A percentile compares a stretch with the other conserved stretches of the same genome.
phyloP scores from a whole-genome alignment of 768 basidiomycete genomes.

The Leccinum longicurvipes region DNA sequence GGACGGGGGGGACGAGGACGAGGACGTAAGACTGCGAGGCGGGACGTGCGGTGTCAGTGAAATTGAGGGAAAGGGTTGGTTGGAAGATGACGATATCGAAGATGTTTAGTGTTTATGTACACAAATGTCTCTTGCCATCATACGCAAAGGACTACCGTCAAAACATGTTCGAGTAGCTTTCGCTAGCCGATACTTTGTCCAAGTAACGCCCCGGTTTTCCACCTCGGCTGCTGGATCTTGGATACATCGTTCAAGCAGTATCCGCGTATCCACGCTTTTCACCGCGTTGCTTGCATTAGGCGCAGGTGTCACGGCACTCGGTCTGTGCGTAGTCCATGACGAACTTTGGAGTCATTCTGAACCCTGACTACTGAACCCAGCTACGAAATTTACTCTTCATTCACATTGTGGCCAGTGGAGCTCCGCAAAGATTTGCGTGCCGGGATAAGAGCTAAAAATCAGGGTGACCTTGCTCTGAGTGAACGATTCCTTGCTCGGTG shows the following conservation, averaged over 20 bases:
- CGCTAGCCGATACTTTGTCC: background rate
- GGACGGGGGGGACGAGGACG: conserved; percentile 26
- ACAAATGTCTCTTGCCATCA: conserved; percentile 8
- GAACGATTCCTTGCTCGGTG: conserved; percentile 54
- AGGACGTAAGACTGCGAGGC: conserved; percentile 29
- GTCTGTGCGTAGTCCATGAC: conserved; percentile 35
- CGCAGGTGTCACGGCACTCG: conserved; percentile 39
- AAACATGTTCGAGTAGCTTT: background rate
- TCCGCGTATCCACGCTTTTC: conserved; percentile 41
- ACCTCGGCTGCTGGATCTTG: conserved; percentile 3
- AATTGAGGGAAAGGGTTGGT: conserved; percentile 42
- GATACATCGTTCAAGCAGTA: conserved; percentile 10
- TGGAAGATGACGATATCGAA: conserved; percentile 60
- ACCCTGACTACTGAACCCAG: conserved; percentile 27
- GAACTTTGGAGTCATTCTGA: background rate
- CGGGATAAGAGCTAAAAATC: conserved; percentile 60
- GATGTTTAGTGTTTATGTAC: conserved; percentile 34
- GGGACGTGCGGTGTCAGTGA: conserved; percentile 22
- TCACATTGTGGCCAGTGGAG: conserved; percentile 66
- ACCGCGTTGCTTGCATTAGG: conserved; percentile 36
- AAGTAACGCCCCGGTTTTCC: conserved; percentile 11
- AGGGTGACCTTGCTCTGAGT: conserved; percentile 51
- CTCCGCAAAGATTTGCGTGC: conserved; percentile 62
- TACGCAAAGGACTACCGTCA: conserved; percentile 1
- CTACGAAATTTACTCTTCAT: conserved; percentile 51